Evolutionary conservation across 345 rosid species (phyloP).

Genomic region (Corchorus capsularis): DNA sequence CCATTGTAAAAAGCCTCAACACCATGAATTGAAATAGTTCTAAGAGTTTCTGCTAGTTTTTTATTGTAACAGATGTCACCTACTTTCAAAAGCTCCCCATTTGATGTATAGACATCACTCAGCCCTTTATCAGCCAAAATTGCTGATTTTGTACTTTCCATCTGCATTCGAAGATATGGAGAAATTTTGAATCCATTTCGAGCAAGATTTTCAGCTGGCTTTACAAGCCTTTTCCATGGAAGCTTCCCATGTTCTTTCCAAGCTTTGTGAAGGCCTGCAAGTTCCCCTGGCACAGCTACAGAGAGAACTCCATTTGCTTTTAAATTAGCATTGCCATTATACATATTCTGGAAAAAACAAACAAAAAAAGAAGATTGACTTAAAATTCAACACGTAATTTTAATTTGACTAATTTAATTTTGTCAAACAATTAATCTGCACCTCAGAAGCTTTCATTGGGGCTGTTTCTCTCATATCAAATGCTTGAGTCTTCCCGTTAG

Average conservation of each 20-base stretch:
- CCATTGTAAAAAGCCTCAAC: conserved; percentile 56
- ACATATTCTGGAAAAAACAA: conserved; percentile 54
- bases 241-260: conserved; percentile 60
- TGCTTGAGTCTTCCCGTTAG: conserved; percentile 37
- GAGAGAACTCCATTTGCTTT: conserved; percentile 54
- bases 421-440: conserved; percentile 1
- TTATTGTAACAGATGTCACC: conserved; percentile 46
- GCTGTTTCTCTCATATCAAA: conserved; percentile 70
- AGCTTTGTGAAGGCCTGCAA: conserved; percentile 53
- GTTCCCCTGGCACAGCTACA: conserved; percentile 61
- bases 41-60: conserved; percentile 43
- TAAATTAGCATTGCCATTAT: conserved; percentile 35
- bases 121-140: conserved; percentile 60
- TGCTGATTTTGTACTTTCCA: conserved; percentile 30
- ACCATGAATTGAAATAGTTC: conserved; percentile 36
- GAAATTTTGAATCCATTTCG: conserved; percentile 50
- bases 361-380: conserved; percentile 5
- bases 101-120: conserved; percentile 33
- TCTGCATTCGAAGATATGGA: conserved; percentile 53
- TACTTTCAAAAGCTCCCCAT: conserved; percentile 43
- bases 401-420: not conserved
- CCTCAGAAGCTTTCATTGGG: conserved; percentile 57
- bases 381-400: not conserved
- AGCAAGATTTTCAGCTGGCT: conserved; percentile 54
- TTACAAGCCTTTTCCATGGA: conserved; percentile 53